Conservation (phyloP, 352 stramenopile genomes). For the Pythium insidiosum region DNA sequence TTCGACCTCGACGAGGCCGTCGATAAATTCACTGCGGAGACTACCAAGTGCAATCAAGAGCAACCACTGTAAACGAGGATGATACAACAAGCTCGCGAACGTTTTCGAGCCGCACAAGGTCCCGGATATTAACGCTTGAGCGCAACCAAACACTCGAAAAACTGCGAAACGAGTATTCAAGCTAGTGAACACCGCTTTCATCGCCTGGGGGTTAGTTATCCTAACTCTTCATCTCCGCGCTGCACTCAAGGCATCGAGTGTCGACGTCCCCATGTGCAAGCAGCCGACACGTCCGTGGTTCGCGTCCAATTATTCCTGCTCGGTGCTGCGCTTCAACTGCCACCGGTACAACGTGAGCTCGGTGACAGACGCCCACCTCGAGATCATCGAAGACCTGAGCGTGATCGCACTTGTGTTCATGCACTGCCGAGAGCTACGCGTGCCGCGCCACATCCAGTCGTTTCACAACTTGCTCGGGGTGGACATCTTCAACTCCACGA, state of each 20-base stretch:
- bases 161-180: not conserved
- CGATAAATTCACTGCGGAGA: too few species aligned
- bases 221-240: constrained; percentile 12
- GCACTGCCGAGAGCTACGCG: constrained; percentile 29
- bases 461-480: constrained; percentile 36
- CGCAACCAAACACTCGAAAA: not conserved
- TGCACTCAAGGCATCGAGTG: not conserved
- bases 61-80: too few species aligned
- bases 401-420: constrained; percentile 31
- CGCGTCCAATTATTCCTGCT: constrained; percentile 16
- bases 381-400: constrained; percentile 17
- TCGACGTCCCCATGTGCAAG: constrained; percentile 9
- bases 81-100: too few species aligned
- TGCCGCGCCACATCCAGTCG: constrained; percentile 19
- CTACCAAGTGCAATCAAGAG: too few species aligned
- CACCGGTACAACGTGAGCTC: constrained; percentile 5
- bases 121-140: too few species aligned
- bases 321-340: constrained; percentile 12
- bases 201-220: constrained; percentile 5
- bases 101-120: too few species aligned
- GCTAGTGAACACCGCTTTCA: not conserved
- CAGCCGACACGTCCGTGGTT: constrained; percentile 32
- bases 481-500: constrained; percentile 47
- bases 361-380: constrained; percentile 7
- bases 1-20: too few species aligned